Base-by-base conservation (phyloP, 2,329 filamentous ascomycete genomes). In the Aspergillus terreus region DNA sequence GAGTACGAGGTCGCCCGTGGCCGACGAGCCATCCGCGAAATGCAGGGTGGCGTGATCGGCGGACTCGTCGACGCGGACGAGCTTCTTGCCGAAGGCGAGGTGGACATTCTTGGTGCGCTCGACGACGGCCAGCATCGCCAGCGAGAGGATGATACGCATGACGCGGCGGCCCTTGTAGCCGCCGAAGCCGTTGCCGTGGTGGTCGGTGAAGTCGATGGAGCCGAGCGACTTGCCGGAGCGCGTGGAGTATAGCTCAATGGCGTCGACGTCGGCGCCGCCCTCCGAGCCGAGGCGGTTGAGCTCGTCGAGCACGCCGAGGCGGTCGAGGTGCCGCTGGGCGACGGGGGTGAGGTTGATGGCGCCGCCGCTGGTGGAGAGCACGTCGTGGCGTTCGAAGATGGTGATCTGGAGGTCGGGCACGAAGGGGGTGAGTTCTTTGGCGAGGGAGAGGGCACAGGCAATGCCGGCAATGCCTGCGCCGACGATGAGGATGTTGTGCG, bases 301-400 rank as follows among this genome's bases (percentile, higher is more conserved):
- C 47, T 72, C 69, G 1, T 65, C 56, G 2, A 75, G 60, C 2
- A 75, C 68, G 1, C 73, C 72, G 4, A 76, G 59, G 33, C 71
- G 66, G 23, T 72, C 68, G 5, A 77, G 67, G 55, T 75, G 71
- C 6, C 73, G 63, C 36, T 76, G 65, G 2, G 73, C 74, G 9
- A 74, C 73, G 1, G 74, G 73, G 0, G 73, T 75, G 15, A 77
- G 58, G 51, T 74, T 74, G 51, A 77, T 72, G 4, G 74, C 73
- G 9, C 74, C 73, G 7, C 74, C 74, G 11, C 71, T 70, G 4
- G 72, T 76, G 0, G 73, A 71, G 6, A 73, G 66, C 6, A 72
- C 57, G 14, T 70, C 64, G 51, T 72, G 67, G 19, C 72, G 65
- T 55, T 76, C 74, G 50, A 66, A 74, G 19, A 74, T 53, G 2